These are phyloP conservation scores for Umbilicaria muhlenbergii DNA, from an alignment of 495 filamentous ascomycete genomes.

Conservation along the genomic window DNA sequence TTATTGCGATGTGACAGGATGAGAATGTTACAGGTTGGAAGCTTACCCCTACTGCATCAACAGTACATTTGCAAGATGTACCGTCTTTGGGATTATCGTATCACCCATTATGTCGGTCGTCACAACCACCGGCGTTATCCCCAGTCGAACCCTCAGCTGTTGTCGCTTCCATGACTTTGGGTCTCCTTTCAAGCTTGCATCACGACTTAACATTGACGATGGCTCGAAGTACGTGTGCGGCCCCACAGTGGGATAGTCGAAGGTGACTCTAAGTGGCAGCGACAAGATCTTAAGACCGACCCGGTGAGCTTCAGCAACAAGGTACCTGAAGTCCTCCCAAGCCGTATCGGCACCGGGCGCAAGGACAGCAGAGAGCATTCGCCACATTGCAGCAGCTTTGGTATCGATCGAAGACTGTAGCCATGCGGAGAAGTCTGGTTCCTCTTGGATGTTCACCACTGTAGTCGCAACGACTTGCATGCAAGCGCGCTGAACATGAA, in stretches of 20 bases:
- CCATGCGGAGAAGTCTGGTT: conserved; percentile 12
- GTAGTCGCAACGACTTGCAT: conserved; percentile 8
- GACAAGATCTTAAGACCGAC: conserved; percentile 16
- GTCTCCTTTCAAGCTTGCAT: conserved; percentile 1
- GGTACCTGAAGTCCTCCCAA: conserved; percentile 8
- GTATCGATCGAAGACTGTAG: conserved; percentile 2
- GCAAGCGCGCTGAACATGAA: conserved; percentile 6
- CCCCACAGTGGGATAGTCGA: conserved; percentile 14
- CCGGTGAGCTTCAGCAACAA: conserved; percentile 14
- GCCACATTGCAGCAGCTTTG: conserved; percentile 12
- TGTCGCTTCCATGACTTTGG: background rate
- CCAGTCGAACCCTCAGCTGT: background rate
- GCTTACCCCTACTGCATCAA: background rate
- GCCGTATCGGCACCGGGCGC: conserved; percentile 5
- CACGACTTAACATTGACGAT: conserved; percentile 14
- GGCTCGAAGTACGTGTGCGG: conserved; percentile 15
- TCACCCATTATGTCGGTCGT: conserved; percentile 3
- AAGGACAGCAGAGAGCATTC: conserved; percentile 9
- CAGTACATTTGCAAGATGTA: conserved; percentile 6
- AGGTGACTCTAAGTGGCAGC: conserved; percentile 9
- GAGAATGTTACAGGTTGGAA: too few species aligned
- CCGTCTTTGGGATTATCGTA: background rate
- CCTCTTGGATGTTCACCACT: conserved; percentile 4
- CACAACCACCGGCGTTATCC: conserved; percentile 4
- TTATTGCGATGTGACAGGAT: too few species aligned